Evolutionary conservation across 1,284 basidiomycete genomes (phyloP), one percentile per base, ranked within the genome.

Genomic region (Hemileia vastatrix): DNA sequence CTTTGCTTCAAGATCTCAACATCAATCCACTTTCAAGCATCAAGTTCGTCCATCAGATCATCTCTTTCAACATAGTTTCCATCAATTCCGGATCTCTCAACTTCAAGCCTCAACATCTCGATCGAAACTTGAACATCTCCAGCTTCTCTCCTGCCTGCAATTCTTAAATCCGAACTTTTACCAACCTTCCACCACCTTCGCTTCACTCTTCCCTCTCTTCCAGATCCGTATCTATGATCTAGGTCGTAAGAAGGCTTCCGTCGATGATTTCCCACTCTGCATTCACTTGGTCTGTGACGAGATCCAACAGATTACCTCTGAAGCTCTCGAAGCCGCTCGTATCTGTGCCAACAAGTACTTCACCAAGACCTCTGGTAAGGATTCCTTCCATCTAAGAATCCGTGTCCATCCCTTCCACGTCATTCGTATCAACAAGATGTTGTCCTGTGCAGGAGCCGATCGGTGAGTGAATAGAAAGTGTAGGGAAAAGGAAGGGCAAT

Each of bases 311-410:
- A 75, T 75, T 61, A 74, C 72, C 54, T 72, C 72, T 48, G 73
- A 75, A 70, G 73, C 73, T 64, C 70, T 75, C 59, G 73, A 75
- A 67, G 73, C 73, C 63, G 72, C 73, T 57, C 73, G 73, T 71
- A 75, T 75, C 70, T 73, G 73, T 66, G 72, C 72, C 67, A 75
- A 75, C 72, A 75, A 75, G 72, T 74, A 75, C 73, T 71, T 75
- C 67, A 72, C 72, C 69, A 74, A 74, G 72, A 71, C 70, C 44
- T 68, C 72, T 51, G 73, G 73, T 59, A 75, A 75, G 72, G 73
- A 75, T 65, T 70, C 71, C 57, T 75, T 75, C 73, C 73, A 75
- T 70, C 64, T 74, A 24, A 71, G 73, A 64, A 71, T 75, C 13
- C 73, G 73, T 61, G 73, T 74, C 24, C 73, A 75, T 70, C 73